Conservation (phyloP, 495 filamentous ascomycete genomes). For the Penicillium argentinense region DNA sequence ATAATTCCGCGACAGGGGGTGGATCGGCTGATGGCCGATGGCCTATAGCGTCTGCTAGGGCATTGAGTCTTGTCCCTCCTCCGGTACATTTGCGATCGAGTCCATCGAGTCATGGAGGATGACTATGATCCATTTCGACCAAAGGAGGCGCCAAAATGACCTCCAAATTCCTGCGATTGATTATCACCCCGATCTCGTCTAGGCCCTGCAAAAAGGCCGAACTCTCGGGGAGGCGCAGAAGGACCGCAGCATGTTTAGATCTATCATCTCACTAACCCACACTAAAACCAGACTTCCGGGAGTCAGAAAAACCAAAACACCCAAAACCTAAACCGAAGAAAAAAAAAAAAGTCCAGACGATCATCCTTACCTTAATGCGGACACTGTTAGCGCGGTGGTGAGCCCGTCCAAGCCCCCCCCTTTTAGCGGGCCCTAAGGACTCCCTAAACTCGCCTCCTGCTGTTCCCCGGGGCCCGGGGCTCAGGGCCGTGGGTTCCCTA, state of each 20-base stretch:
- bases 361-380: slow-evolving; percentile 39
- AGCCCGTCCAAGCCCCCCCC: slow-evolving; percentile 15
- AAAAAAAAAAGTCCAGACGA: slow-evolving; percentile 22
- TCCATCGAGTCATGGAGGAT: too few relatives aligned
- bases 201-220: slow-evolving; percentile 3
- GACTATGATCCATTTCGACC: too few relatives aligned
- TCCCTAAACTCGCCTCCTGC: slow-evolving; percentile 20
- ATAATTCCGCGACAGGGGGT: slow-evolving; percentile 12
- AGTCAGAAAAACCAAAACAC: slow-evolving; percentile 8
- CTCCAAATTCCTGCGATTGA: too few relatives aligned
- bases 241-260: slow-evolving; percentile 34
- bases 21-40: neutral
- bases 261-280: slow-evolving; percentile 46
- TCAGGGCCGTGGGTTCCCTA: slow-evolving; percentile 36
- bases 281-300: slow-evolving; percentile 45
- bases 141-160: too few relatives aligned
- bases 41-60: neutral
- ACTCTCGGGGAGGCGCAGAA: slow-evolving; percentile 22
- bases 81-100: neutral
- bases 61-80: too few relatives aligned
- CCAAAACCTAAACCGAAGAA: slow-evolving; percentile 7
- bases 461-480: slow-evolving; percentile 44
- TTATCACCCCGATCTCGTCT: slow-evolving; percentile 2
- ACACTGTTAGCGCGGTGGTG: slow-evolving; percentile 28
- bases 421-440: slow-evolving; percentile 18